These are phyloP conservation scores for Betula pendula DNA, from an alignment of 306 rosid species.

Conservation along the genomic window DNA sequence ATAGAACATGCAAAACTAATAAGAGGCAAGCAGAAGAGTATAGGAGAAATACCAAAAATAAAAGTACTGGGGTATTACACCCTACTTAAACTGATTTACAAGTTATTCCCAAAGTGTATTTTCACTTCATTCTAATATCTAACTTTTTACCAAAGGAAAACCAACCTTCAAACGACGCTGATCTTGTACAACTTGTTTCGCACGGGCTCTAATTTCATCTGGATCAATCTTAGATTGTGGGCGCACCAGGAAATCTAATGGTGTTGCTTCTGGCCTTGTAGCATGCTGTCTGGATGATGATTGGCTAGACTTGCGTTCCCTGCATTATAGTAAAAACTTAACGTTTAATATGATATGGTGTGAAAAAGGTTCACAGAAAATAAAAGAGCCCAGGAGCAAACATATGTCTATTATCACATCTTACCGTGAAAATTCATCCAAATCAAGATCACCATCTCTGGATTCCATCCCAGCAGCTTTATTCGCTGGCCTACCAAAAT, in stretches of 20 bases:
- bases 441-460: slow-evolving; percentile 91
- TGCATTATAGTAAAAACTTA: slow-evolving; percentile 38
- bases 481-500: slow-evolving; percentile 57
- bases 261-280: slow-evolving; percentile 93
- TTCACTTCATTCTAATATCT: neutral
- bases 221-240: slow-evolving; percentile 96
- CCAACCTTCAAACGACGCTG: slow-evolving; percentile 91
- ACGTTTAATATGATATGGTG: neutral
- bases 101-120: neutral
- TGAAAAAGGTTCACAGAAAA: neutral
- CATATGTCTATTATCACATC: slow-evolving; percentile 25
- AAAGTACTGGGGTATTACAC: neutral
- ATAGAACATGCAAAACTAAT: neutral
- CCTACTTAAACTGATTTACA: neutral
- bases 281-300: slow-evolving; percentile 82
- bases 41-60: neutral
- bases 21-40: neutral
- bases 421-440: slow-evolving; percentile 88
- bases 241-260: slow-evolving; percentile 88
- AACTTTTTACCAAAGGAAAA: slow-evolving; percentile 1
- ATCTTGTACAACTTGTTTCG: slow-evolving; percentile 78
- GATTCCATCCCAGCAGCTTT: slow-evolving; percentile 84
- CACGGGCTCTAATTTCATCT: slow-evolving; percentile 86
- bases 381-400: neutral
- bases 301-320: slow-evolving; percentile 80